phyloP scores from a whole-genome alignment of 176 grass and related monocot genomes.

The Alopecurus myosuroides region DNA sequence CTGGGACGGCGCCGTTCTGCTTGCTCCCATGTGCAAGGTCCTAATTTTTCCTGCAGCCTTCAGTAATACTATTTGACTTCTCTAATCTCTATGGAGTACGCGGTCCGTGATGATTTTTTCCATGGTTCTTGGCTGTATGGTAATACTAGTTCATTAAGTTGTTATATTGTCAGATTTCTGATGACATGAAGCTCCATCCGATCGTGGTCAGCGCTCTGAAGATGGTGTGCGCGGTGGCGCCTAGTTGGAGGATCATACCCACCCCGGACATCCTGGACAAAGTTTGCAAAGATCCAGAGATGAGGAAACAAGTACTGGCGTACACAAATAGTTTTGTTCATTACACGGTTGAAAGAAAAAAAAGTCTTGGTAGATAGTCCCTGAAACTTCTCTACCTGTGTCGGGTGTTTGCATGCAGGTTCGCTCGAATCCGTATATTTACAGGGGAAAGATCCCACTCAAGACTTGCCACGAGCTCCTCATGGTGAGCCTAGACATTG shows the following conservation, averaged over 20 bases:
- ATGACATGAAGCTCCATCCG: constrained; percentile 63
- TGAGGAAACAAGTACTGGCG: constrained; percentile 57
- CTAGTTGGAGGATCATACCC: constrained; percentile 69
- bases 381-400: not conserved
- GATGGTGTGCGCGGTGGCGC: constrained; percentile 40
- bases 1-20: constrained; percentile 55
- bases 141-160: not conserved
- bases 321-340: not conserved
- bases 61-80: not conserved
- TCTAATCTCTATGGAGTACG: not conserved
- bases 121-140: not conserved
- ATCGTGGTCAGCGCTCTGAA: constrained; percentile 42
- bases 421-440: constrained; percentile 51
- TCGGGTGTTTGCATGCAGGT: constrained; percentile 14
- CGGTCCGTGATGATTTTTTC: not conserved
- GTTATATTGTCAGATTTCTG: constrained; percentile 45
- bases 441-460: constrained; percentile 56
- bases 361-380: not conserved
- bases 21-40: constrained; percentile 84
- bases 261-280: constrained; percentile 52
- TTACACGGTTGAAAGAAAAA: not conserved
- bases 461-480: constrained; percentile 60
- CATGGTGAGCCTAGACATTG: constrained; percentile 48
- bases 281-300: constrained; percentile 50
- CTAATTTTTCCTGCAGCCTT: not conserved